Percentiles rank a stretch among this genome's conserved stretches.
phyloP scores from a whole-genome alignment of 441 rosid genomes.

The Brassica hybrid region DNA sequence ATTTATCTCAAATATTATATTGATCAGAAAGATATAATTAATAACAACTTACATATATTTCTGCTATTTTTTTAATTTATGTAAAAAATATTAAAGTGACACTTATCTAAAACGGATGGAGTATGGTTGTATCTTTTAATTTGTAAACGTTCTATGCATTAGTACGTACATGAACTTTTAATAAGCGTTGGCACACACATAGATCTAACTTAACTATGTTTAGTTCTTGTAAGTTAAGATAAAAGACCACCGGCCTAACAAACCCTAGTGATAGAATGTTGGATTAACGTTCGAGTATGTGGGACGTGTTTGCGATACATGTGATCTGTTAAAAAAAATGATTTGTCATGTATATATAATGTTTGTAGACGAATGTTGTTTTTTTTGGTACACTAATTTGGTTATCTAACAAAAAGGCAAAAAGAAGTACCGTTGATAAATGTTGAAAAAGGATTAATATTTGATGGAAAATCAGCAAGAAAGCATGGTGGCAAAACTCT shows the following conservation, averaged over 20 bases:
- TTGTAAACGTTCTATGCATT: neutral
- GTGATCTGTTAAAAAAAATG: neutral
- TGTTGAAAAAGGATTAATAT: neutral
- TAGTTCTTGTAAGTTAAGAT: neutral
- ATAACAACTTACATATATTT: too few species aligned
- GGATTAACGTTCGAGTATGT: neutral
- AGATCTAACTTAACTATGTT: neutral
- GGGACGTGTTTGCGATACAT: neutral
- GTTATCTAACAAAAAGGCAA: too few species aligned
- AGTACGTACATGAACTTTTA: neutral
- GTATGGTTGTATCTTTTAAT: neutral
- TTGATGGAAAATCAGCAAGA: neutral
- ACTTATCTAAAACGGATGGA: too few species aligned
- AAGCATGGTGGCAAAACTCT: neutral
- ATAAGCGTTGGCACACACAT: neutral
- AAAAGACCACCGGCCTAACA: neutral
- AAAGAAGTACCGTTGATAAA: too few species aligned
- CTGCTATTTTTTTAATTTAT: too few species aligned
- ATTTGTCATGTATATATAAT: neutral
- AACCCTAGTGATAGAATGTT: neutral
- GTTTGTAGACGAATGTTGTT: too few species aligned
- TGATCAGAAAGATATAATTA: too few species aligned
- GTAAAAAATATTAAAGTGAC: too few species aligned
- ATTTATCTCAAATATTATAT: too few species aligned
- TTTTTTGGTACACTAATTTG: too few species aligned